Base-by-base conservation (phyloP, 768 basidiomycete species). In the Amanita pseudoporphyria region DNA sequence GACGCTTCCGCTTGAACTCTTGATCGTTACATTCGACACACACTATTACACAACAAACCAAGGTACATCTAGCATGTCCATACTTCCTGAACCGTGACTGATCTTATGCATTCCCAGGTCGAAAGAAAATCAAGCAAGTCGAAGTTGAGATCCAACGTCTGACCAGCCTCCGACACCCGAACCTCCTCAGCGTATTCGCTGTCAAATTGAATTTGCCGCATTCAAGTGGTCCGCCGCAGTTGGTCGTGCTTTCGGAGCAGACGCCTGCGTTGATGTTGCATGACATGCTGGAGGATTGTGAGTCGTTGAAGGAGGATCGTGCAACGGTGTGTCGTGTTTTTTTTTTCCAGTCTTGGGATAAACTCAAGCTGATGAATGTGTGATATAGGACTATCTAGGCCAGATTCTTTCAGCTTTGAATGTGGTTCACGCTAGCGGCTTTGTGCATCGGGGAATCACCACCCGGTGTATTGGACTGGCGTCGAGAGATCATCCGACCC, bases 261-360 rank as follows among this genome's bases (percentile, higher is more conserved):
- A 69, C 73, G 0, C 85, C 87, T 0, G 63, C 79, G 0, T 65
- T 86, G 51, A 82, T 79, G 0, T 61, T 92, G 24, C 71, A 79
- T 37, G 85, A 89, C 52, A 75, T 92, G 5, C 66, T 93, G n/a
- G 78, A 84, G 53, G 84, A 88, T 56, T 82, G 78, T 45, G 81
- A 85, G 28, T 72, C 69, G n/a, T 65, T 93, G n/a, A 75, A 79
- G 42, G 80, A 87, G 60, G 81, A 82, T 32, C 72, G 84, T 21
- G 83, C 82, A 14, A 72, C 74, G 35, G 87, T 89, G 55, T 46
- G 78, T 60, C 14, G 46, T 42, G 10, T 26, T 55, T 47, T 12
- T 18, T 41, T 47, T 35, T n/a, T 33, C 9, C 6, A 2, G 14
- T 40, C 5, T 18, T n/a, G n/a, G n/a, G n/a, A n/a, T n/a, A n/a